Evolutionary conservation across 768 basidiomycete genomes (phyloP).

Genomic region (Plicaturopsis crispa): DNA sequence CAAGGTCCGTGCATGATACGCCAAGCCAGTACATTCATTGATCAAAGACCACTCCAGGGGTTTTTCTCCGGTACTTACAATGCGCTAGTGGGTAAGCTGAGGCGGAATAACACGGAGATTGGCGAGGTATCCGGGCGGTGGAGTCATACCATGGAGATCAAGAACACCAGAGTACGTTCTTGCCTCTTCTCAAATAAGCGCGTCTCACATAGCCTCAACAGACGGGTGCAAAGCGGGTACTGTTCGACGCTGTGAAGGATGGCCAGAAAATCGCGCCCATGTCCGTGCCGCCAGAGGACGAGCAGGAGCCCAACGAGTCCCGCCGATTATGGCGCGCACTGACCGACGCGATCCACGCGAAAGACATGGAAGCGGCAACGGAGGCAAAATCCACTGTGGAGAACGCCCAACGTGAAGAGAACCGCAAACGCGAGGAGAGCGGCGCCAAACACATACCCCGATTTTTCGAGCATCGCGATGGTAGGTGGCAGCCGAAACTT

Average conservation of each 20-base stretch:
- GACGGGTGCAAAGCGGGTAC: slow-evolving; percentile 60
- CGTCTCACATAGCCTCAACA: slow-evolving; percentile 18
- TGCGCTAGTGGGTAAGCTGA: slow-evolving; percentile 75
- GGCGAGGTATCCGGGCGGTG: slow-evolving; percentile 90
- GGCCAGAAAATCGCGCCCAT: slow-evolving; percentile 72
- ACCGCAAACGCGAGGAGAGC: slow-evolving; percentile 64
- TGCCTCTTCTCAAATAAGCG: neutral
- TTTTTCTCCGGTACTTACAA: slow-evolving; percentile 98
- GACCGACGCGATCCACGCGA: slow-evolving; percentile 76
- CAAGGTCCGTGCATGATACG: slow-evolving; percentile 58
- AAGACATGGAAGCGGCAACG: slow-evolving; percentile 94
- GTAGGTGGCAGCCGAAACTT: slow-evolving; percentile 80
- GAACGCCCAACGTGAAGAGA: slow-evolving; percentile 81
- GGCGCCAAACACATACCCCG: slow-evolving; percentile 64
- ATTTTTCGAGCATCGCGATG: slow-evolving; percentile 74
- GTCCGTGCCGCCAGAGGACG: slow-evolving; percentile 74
- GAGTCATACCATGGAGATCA: slow-evolving; percentile 87
- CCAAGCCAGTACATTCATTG: neutral
- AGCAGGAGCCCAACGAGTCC: slow-evolving; percentile 90
- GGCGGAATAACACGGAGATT: slow-evolving; percentile 51
- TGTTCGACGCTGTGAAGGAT: slow-evolving; percentile 82
- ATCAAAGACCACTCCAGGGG: slow-evolving; percentile 42
- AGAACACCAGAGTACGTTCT: slow-evolving; percentile 49
- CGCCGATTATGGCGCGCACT: slow-evolving; percentile 78
- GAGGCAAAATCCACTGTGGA: slow-evolving; percentile 86